These are phyloP conservation scores for Penicillium longicatenatum DNA, from an alignment of 495 filamentous ascomycete genomes.

Conservation along the genomic window DNA sequence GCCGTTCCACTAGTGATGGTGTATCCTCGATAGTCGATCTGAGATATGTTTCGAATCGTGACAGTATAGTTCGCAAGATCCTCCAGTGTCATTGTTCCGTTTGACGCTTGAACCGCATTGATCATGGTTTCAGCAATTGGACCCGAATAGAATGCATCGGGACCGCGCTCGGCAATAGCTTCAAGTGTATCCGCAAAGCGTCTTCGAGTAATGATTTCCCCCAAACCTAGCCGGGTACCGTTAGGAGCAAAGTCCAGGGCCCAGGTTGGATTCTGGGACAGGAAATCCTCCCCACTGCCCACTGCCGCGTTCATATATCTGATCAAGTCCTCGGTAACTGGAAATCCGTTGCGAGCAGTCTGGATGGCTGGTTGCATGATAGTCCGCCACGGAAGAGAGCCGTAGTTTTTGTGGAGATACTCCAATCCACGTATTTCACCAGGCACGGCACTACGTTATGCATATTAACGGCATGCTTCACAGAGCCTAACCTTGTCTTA, in stretches of 20 bases:
- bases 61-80: slow-evolving; percentile 74
- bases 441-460: slow-evolving; percentile 63
- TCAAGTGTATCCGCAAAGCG: slow-evolving; percentile 80
- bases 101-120: slow-evolving; percentile 56
- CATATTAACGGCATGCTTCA: slow-evolving; percentile 1
- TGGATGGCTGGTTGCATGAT: slow-evolving; percentile 71
- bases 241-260: slow-evolving; percentile 88
- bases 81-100: slow-evolving; percentile 81
- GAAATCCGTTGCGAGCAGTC: slow-evolving; percentile 77
- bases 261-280: slow-evolving; percentile 73
- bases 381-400: slow-evolving; percentile 66
- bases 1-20: slow-evolving; percentile 67
- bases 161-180: slow-evolving; percentile 66
- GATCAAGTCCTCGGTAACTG: slow-evolving; percentile 67
- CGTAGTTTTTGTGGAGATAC: slow-evolving; percentile 73
- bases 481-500: slow-evolving; percentile 10
- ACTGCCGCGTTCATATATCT: slow-evolving; percentile 61
- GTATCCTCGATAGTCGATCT: slow-evolving; percentile 71
- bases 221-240: slow-evolving; percentile 65
- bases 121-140: slow-evolving; percentile 74
- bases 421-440: slow-evolving; percentile 81
- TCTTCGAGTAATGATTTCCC: slow-evolving; percentile 75
- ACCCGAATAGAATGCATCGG: slow-evolving; percentile 77
- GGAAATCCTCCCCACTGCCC: slow-evolving; percentile 54
- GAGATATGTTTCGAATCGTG: slow-evolving; percentile 58